Conservation (phyloP, 148 eudicot genomes). For the Euryodendron excelsum region DNA sequence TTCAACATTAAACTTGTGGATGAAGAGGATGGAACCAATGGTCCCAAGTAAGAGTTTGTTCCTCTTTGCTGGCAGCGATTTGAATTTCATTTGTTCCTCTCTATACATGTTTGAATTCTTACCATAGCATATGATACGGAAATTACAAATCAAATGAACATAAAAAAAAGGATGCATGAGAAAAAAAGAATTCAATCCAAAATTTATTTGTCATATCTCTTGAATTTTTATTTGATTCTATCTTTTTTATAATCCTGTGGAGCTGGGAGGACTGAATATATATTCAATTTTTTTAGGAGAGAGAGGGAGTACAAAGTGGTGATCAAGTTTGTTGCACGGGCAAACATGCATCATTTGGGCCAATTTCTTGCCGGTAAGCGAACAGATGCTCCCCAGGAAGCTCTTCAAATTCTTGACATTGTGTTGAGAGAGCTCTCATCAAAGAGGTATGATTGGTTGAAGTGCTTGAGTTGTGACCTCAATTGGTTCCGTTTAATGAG, state of each 20-base stretch:
- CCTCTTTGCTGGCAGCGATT: not conserved
- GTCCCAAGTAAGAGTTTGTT: constrained; percentile 52
- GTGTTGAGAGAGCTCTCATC: constrained; percentile 62
- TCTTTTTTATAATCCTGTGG: not conserved
- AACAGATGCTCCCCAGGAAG: constrained; percentile 63
- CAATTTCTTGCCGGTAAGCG: constrained; percentile 66
- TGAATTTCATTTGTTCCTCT: not conserved
- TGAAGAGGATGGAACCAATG: constrained; percentile 49
- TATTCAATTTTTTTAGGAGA: constrained; percentile 32
- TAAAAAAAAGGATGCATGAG: no score
- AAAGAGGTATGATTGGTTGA: constrained; percentile 37
- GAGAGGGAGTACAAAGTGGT: constrained; percentile 57
- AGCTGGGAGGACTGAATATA: not conserved
- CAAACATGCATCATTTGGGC: constrained; percentile 60
- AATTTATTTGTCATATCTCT: not conserved
- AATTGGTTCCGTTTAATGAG: not conserved
- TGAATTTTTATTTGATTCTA: not conserved
- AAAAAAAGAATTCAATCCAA: no score
- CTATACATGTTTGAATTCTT: not conserved
- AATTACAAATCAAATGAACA: no score
- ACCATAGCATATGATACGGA: not conserved
- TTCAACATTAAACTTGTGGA: constrained; percentile 53
- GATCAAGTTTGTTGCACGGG: constrained; percentile 59
- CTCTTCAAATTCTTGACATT: constrained; percentile 63
- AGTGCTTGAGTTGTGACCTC: not conserved